These are phyloP conservation scores for Teratosphaeria nubilosa DNA, from an alignment of 2,329 filamentous ascomycete genomes.

Conservation along the genomic window DNA sequence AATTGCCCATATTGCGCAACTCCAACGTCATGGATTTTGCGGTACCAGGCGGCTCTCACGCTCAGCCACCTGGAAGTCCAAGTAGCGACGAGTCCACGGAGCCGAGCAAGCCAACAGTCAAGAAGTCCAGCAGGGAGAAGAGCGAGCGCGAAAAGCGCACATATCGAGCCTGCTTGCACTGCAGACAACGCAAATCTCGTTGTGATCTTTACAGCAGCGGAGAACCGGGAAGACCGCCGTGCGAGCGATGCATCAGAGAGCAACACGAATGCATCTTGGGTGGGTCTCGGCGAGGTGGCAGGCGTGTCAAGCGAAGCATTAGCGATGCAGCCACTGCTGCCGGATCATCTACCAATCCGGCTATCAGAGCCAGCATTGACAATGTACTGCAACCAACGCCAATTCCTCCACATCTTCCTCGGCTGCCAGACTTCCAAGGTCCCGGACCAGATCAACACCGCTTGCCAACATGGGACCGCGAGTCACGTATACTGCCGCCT, in stretches of 20 bases:
- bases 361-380: conserved; percentile 8
- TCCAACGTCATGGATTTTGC: not conserved
- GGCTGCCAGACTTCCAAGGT: conserved; percentile 2
- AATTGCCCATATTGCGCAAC: not conserved
- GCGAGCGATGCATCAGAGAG: conserved; percentile 24
- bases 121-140: conserved; percentile 6
- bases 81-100: not conserved
- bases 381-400: conserved; percentile 9
- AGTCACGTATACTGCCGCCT: conserved; percentile 19
- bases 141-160: conserved; percentile 24
- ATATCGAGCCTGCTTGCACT: conserved; percentile 24
- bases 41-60: not conserved
- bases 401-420: conserved; percentile 4
- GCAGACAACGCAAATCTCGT: conserved; percentile 24
- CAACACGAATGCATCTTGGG: conserved; percentile 26
- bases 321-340: not conserved
- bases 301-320: conserved; percentile 18
- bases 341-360: not conserved
- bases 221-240: conserved; percentile 21
- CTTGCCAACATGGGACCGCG: conserved; percentile 12
- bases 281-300: conserved; percentile 22
- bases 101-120: conserved; percentile 1
- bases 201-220: conserved; percentile 26
- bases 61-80: conserved; percentile 1
- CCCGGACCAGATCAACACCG: conserved; percentile 3